These are phyloP conservation scores for Isatis tinctoria DNA, from an alignment of 345 rosid species.

Conservation along the genomic window DNA sequence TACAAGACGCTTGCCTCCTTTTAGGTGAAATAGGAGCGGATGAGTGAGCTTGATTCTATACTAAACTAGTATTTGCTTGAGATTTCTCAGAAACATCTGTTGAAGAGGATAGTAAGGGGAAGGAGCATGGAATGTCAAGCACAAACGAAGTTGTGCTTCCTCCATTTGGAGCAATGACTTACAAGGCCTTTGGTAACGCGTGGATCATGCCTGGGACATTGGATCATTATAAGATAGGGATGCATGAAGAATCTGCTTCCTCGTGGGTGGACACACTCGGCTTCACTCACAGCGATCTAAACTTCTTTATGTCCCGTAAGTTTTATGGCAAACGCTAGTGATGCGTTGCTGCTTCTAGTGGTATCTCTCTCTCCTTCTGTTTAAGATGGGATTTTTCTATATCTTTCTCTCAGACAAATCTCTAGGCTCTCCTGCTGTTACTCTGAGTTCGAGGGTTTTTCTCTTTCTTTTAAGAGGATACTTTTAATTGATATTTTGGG, in stretches of 20 bases:
- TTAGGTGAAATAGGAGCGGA: background rate
- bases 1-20: background rate
- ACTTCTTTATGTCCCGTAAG: constrained; percentile 38
- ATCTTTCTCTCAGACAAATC: background rate
- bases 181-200: constrained; percentile 32
- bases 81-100: background rate
- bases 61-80: background rate
- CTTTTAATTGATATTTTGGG: background rate
- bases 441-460: background rate
- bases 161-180: constrained; percentile 39
- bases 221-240: background rate
- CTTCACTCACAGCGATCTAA: constrained; percentile 41
- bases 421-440: background rate
- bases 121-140: background rate
- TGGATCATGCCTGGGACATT: constrained; percentile 36
- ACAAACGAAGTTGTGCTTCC: constrained; percentile 6
- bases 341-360: background rate
- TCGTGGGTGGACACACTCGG: constrained; percentile 30
- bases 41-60: background rate
- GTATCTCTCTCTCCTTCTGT: background rate
- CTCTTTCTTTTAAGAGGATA: background rate
- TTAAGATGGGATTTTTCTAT: background rate
- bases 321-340: background rate
- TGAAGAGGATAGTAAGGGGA: background rate
- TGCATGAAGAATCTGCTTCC: constrained; percentile 22